Percentiles rank a stretch among this genome's conserved stretches.
Evolutionary conservation across 75 land plant species (phyloP).

Genomic region (Picea glauca): DNA sequence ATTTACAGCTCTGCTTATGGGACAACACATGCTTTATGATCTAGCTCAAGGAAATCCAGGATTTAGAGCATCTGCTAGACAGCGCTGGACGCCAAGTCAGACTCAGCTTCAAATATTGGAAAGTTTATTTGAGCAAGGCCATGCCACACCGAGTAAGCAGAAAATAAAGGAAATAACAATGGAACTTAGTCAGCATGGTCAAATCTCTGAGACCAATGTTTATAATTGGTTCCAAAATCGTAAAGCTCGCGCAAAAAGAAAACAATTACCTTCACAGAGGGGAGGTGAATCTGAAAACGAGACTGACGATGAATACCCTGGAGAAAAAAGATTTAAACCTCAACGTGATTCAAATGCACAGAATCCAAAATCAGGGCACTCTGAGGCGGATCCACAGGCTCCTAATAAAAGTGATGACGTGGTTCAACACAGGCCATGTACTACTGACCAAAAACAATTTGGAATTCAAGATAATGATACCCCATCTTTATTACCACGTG

Average conservation of each 20-base stretch:
- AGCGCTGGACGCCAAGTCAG: slow-evolving; percentile 84
- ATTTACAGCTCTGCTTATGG: not conserved
- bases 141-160: slow-evolving; percentile 85
- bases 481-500: not conserved
- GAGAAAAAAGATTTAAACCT: slow-evolving; percentile 39
- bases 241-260: slow-evolving; percentile 84
- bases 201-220: slow-evolving; percentile 88
- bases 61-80: slow-evolving; percentile 58
- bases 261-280: slow-evolving; percentile 42
- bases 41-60: slow-evolving; percentile 32
- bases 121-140: slow-evolving; percentile 63
- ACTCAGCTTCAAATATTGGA: slow-evolving; percentile 83
- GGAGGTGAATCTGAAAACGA: slow-evolving; percentile 51
- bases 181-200: slow-evolving; percentile 73
- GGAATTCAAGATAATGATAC: not conserved
- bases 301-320: slow-evolving; percentile 40
- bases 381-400: not conserved
- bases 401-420: not conserved
- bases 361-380: not conserved
- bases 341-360: slow-evolving; percentile 16
- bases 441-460: not conserved
- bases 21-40: slow-evolving; percentile 34
- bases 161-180: slow-evolving; percentile 76
- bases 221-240: slow-evolving; percentile 97
- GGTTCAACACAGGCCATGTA: not conserved